A percentile compares a stretch with the other conserved stretches of the same genome.
phyloP scores from a whole-genome alignment of 768 basidiomycete species.

The Tulasnella sp. region DNA sequence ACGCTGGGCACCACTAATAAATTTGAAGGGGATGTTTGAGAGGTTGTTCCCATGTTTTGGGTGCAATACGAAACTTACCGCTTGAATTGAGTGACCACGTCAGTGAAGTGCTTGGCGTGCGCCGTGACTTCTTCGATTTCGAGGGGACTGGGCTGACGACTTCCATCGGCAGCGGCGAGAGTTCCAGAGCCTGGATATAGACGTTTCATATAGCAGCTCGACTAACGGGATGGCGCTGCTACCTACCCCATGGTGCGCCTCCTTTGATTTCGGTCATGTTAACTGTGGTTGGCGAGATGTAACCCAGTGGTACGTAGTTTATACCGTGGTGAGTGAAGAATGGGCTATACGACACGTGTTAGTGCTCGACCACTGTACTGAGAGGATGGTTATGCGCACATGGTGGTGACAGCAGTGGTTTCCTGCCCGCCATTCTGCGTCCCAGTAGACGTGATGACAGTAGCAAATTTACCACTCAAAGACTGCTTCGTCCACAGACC shows the following conservation, averaged over 20 bases:
- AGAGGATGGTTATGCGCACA: constrained; percentile 22
- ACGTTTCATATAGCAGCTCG: not conserved
- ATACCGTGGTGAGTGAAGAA: constrained; percentile 31
- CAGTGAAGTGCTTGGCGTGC: constrained; percentile 9
- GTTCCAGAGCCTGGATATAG: not conserved
- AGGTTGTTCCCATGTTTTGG: not conserved
- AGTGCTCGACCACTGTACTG: too few species aligned
- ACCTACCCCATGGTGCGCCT: constrained; percentile 29
- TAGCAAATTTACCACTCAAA: constrained; percentile 27
- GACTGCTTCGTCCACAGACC: constrained; percentile 23
- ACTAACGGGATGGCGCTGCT: not conserved
- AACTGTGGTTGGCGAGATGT: constrained; percentile 18
- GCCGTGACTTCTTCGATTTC: not conserved
- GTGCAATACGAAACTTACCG: not conserved
- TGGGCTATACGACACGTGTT: not conserved
- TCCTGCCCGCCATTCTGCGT: constrained; percentile 30
- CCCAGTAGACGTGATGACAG: constrained; percentile 27
- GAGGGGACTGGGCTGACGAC: not conserved
- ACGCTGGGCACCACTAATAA: not conserved
- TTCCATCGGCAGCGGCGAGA: not conserved
- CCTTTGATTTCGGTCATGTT: constrained; percentile 25
- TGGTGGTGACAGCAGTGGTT: constrained; percentile 28
- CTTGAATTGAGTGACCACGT: not conserved
- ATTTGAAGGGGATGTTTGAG: not conserved
- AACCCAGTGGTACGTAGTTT: constrained; percentile 27